phyloP scores from a whole-genome alignment of 2,329 filamentous ascomycete genomes.

The Phyllosticta ampelicida region DNA sequence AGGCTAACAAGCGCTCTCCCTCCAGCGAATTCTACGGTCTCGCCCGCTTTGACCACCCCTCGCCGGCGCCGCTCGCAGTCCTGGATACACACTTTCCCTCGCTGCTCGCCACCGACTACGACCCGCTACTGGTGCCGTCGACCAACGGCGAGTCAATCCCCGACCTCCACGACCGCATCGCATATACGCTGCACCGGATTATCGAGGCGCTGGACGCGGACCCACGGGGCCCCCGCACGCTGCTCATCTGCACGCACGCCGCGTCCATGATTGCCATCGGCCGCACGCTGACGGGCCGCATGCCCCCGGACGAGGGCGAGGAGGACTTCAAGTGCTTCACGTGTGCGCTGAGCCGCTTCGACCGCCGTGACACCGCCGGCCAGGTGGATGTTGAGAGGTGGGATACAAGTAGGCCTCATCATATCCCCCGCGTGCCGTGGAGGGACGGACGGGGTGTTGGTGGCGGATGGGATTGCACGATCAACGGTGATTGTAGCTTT shows the following conservation, averaged over 20 bases:
- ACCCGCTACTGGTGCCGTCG: constrained; percentile 55
- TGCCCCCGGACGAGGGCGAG: constrained; percentile 59
- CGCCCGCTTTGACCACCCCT: constrained; percentile 75
- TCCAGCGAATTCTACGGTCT: constrained; percentile 84
- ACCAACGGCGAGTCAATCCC: constrained; percentile 67
- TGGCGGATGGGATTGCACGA: constrained; percentile 69
- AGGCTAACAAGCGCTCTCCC: neutral
- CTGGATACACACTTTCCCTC: constrained; percentile 60
- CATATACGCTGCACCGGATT: constrained; percentile 57
- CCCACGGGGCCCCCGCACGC: constrained; percentile 51
- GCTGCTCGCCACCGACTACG: constrained; percentile 45
- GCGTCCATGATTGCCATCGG: constrained; percentile 82
- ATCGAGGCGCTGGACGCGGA: constrained; percentile 60
- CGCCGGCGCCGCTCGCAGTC: constrained; percentile 53
- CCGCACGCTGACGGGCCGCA: constrained; percentile 63
- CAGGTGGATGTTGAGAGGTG: constrained; percentile 17
- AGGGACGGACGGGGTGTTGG: constrained; percentile 49
- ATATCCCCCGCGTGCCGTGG: constrained; percentile 42
- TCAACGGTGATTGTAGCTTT: constrained; percentile 79
- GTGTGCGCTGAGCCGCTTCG: constrained; percentile 65
- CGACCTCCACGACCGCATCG: constrained; percentile 70
- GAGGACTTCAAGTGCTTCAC: constrained; percentile 84
- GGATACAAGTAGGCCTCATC: constrained; percentile 20
- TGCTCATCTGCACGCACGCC: constrained; percentile 82
- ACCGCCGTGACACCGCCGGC: constrained; percentile 29